Base-by-base conservation (phyloP, 2,329 filamentous ascomycete species). In the Pseudogymnoascus sp. region DNA sequence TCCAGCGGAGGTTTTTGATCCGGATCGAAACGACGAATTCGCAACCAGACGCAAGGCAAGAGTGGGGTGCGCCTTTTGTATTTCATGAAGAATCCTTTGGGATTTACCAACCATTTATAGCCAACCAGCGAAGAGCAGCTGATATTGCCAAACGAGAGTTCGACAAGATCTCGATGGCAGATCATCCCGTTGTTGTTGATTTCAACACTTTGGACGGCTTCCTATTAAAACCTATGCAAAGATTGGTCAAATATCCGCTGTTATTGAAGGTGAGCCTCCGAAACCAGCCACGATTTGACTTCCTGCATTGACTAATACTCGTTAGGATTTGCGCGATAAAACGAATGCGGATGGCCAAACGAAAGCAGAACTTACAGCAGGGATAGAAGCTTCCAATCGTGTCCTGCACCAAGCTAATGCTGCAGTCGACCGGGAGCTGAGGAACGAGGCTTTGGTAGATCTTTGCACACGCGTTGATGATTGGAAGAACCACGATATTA, bases 31-130 rank as follows among this genome's bases (percentile, higher is more conserved):
- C 96, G 28, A 96, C 93, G 38, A 96, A 98, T 72, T 92, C 90
- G 3, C 85, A 91, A 77, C 84, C 90, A 0, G 82, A 88, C 65
- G 78, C 83, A 3, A 81, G 85, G 65, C 95, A 99, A 74, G 89
- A 93, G 74, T 99, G 95, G 95, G 95, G 95, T n/a, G 82, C 86
- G n/a, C 85, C 96, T 0, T 98, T 98, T 72, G 83, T 89, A 12
- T 81, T 87, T 12, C 92, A 93, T 72, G 91, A 95, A 73, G 90
- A 95, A 64, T 85, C 87, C 0, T 97, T 99, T 75, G 86, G 89
- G 66, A 93, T 96, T 65, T 99, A 99, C 74, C 91, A 96, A 71
- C 93, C 93, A 1, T 99, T 98, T 71, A 98, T 98, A 69, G 91
- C 95, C 35, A 99, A 99, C 72, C 93, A 97, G 77, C 87, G 91